These are phyloP conservation scores for Tulasnella calospora DNA, from an alignment of 768 basidiomycete species.

Conservation along the genomic window DNA sequence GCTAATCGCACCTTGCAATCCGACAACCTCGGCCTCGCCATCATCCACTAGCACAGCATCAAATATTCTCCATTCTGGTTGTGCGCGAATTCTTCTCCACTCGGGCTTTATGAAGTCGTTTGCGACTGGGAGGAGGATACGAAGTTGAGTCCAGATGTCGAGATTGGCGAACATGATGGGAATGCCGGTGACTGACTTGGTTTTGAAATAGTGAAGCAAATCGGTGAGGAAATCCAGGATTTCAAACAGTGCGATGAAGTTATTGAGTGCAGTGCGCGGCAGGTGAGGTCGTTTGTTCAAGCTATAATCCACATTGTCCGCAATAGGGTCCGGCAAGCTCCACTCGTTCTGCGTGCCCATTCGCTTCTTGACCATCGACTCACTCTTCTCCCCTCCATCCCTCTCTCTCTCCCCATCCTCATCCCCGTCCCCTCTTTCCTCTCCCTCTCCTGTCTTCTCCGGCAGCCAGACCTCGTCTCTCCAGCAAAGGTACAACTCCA, in stretches of 20 bases:
- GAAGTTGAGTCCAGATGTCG: not conserved
- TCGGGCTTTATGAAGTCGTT: not conserved
- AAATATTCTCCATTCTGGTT: not conserved
- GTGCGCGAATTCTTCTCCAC: not conserved
- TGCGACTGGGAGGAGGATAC: not conserved
- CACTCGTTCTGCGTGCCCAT: not conserved
- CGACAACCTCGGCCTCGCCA: not conserved
- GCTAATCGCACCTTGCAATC: not conserved
- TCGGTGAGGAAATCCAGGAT: not conserved
- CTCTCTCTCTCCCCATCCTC: not conserved
- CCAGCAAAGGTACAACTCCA: not conserved
- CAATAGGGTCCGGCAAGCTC: not conserved
- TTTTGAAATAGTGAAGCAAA: not conserved
- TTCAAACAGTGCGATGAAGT: not conserved
- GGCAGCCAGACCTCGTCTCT: not conserved
- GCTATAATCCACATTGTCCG: not conserved
- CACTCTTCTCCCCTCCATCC: not conserved
- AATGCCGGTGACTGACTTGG: not conserved
- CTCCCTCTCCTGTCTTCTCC: not conserved
- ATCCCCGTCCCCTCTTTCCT: not conserved
- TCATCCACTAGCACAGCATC: not conserved
- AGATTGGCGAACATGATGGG: not conserved
- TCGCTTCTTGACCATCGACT: not conserved
- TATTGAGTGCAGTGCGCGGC: not conserved
- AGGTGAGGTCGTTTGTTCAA: not conserved